phyloP scores from a whole-genome alignment of 2,329 filamentous ascomycete genomes.

The Epichloe glyceriae region DNA sequence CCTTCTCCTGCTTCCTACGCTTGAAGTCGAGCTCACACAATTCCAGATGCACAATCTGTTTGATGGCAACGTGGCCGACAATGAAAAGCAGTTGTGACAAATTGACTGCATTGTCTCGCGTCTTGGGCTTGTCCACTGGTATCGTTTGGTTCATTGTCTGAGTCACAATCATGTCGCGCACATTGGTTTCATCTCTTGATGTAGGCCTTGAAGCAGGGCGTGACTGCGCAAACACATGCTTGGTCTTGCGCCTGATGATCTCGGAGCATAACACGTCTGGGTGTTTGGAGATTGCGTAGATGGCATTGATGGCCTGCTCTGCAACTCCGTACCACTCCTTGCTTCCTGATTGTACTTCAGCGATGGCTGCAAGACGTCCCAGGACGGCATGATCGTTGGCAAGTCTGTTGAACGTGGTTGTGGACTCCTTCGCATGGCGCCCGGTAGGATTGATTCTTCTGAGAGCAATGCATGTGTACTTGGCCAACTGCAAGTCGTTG shows the following conservation, averaged over 20 bases:
- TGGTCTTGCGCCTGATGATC: constrained; percentile 76
- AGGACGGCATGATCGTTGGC: constrained; percentile 88
- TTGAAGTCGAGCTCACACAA: constrained; percentile 98
- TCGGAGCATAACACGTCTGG: constrained; percentile 89
- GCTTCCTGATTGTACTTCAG: constrained; percentile 74
- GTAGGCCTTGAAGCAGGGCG: constrained; percentile 29
- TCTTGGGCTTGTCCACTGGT: constrained; percentile 28
- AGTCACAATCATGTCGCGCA: constrained; percentile 18
- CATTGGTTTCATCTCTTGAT: constrained; percentile 27
- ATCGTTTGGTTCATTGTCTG: constrained; percentile 9
- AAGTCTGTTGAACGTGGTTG: constrained; percentile 59
- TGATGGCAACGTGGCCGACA: constrained; percentile 92
- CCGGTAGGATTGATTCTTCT: constrained; percentile 79
- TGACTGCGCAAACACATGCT: constrained; percentile 54
- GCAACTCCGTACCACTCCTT: constrained; percentile 95
- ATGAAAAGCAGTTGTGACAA: constrained; percentile 89
- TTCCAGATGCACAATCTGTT: constrained; percentile 96
- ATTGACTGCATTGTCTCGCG: constrained; percentile 54
- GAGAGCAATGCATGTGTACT: constrained; percentile 89
- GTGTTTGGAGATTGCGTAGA: constrained; percentile 87
- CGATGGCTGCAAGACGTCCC: constrained; percentile 65
- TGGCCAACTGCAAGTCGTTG: constrained; percentile 74
- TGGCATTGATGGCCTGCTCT: constrained; percentile 90
- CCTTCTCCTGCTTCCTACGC: constrained; percentile 80
- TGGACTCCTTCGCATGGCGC: constrained; percentile 63